A percentile compares a stretch with the other conserved stretches of the same genome.
Evolutionary conservation across 352 stramenopile species (phyloP).

Genomic region (Phytophthora pisi): DNA sequence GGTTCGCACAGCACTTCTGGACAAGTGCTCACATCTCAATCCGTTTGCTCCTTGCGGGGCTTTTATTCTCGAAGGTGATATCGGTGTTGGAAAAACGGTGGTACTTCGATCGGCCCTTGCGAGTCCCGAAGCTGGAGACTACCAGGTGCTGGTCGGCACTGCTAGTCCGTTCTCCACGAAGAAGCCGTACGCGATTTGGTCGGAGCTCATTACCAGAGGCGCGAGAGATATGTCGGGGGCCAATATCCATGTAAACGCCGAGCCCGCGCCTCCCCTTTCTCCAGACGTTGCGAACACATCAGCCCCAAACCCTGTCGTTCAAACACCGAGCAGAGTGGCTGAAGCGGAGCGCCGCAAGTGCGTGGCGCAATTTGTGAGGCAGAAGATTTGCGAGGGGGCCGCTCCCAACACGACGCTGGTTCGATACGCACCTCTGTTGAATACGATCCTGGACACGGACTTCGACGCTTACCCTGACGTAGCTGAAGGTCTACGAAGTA

Average conservation of each 20-base stretch:
- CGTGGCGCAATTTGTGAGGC: slow-evolving; percentile 62
- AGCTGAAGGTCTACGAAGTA: background rate
- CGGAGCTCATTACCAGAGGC: slow-evolving; percentile 75
- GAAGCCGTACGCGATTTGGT: slow-evolving; percentile 86
- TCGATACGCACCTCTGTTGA: slow-evolving; percentile 60
- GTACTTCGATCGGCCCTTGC: slow-evolving; percentile 70
- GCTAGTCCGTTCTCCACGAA: slow-evolving; percentile 74
- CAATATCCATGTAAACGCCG: background rate
- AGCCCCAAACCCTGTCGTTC: slow-evolving; percentile 13
- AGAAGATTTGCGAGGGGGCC: slow-evolving; percentile 69
- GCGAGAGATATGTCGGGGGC: slow-evolving; percentile 40
- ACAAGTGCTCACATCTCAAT: slow-evolving; percentile 73
- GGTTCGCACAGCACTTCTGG: slow-evolving; percentile 56
- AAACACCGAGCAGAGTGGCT: slow-evolving; percentile 23
- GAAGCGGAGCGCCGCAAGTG: slow-evolving; percentile 52
- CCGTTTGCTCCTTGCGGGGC: slow-evolving; percentile 65
- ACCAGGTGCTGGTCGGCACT: slow-evolving; percentile 70
- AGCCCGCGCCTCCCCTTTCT: slow-evolving; percentile 33
- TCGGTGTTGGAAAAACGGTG: slow-evolving; percentile 84
- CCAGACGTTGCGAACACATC: slow-evolving; percentile 18
- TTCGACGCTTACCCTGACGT: slow-evolving; percentile 58
- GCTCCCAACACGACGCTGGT: slow-evolving; percentile 75
- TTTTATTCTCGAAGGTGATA: slow-evolving; percentile 84
- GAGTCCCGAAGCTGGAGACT: slow-evolving; percentile 49
- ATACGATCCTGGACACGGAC: slow-evolving; percentile 71